phyloP scores from a whole-genome alignment of 805 yeast species.

The Metschnikowia kunwiensis region DNA sequence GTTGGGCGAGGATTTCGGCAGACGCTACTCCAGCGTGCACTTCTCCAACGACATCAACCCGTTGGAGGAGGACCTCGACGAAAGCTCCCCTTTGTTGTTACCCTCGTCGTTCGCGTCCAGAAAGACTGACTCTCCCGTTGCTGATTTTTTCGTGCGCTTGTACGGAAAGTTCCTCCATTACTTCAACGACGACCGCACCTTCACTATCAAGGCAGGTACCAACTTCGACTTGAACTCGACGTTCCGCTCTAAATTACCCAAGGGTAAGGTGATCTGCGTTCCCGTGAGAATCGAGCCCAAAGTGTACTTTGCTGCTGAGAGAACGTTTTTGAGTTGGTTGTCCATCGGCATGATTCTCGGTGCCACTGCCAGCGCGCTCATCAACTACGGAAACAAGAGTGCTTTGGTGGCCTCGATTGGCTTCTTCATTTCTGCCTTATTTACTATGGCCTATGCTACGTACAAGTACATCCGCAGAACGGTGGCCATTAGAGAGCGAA shows the following conservation, averaged over 20 bases:
- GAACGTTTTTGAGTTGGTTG: slow-evolving; percentile 92
- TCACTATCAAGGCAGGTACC: slow-evolving; percentile 43
- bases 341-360: slow-evolving; percentile 86
- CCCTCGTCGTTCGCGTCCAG: slow-evolving; percentile 33
- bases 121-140: slow-evolving; percentile 29
- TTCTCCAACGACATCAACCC: slow-evolving; percentile 46
- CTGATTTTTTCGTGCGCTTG: slow-evolving; percentile 29
- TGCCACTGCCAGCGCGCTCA: slow-evolving; percentile 81
- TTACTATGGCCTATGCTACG: slow-evolving; percentile 70
- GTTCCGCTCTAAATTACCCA: slow-evolving; percentile 65
- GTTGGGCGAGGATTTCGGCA: slow-evolving; percentile 30
- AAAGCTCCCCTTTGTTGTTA: slow-evolving; percentile 40
- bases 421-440: slow-evolving; percentile 76
- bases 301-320: slow-evolving; percentile 97
- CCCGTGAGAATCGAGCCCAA: slow-evolving; percentile 98
- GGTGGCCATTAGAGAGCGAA: slow-evolving; percentile 73
- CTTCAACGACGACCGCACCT: slow-evolving; percentile 45
- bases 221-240: slow-evolving; percentile 43
- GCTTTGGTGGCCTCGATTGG: slow-evolving; percentile 79
- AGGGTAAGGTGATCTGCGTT: slow-evolving; percentile 84
- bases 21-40: slow-evolving; percentile 35
- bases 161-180: slow-evolving; percentile 38
- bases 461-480: slow-evolving; percentile 79
- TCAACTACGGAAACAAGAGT: slow-evolving; percentile 75
- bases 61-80: slow-evolving; percentile 50